Evolutionary conservation across 257 asterid species (phyloP), one percentile per base, ranked within the genome.

Genomic region (Ligustrum vulgare): DNA sequence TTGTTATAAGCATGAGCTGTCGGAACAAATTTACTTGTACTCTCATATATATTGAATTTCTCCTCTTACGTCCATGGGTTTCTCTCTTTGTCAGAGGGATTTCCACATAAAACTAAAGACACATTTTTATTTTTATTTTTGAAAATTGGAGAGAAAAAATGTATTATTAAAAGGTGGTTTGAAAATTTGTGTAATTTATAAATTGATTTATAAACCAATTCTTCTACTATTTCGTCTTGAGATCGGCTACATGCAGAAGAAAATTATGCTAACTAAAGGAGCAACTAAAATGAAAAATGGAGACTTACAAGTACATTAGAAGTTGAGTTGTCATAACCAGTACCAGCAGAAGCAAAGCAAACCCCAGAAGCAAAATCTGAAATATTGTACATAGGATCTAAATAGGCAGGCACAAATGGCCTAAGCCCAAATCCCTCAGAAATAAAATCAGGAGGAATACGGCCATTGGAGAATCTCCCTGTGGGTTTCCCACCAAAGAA

Each of bases 321-420:
- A 60, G 98, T 93, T 0, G 89, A 88, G 66, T 89, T 90, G 39
- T 93, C 98, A 72, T 78, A 93, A n/a, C 98, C 98, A 12, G 96
- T 89, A 8, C 98, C 97, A 33, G 98, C 98, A 13, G 98, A 93
- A 82, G 98, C 98, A 78, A 93, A 93, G 83, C 91, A 89, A 76
- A 92, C 97, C 23, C 98, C 98, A 2, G 1, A 7, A 1, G 93
- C 93, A 58, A 94, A 94, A 72, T 94, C 98, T 2, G 96, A 62
- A 0, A 94, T 81, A 22, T 81, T 85, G 43, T 78, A 92, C 78
- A 45, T 72, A 2, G 94, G 90, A 76, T 94, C 98, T 76, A 94
- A 72, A 71, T 88, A 94, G 31, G 98, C 98, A 15, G 98, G 98
- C 72, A 94, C 97, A 60, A 87, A 88, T 20, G 98, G 92, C 78